Base-by-base conservation (phyloP, 2,329 filamentous ascomycete genomes). In the Fusarium sacchari region DNA sequence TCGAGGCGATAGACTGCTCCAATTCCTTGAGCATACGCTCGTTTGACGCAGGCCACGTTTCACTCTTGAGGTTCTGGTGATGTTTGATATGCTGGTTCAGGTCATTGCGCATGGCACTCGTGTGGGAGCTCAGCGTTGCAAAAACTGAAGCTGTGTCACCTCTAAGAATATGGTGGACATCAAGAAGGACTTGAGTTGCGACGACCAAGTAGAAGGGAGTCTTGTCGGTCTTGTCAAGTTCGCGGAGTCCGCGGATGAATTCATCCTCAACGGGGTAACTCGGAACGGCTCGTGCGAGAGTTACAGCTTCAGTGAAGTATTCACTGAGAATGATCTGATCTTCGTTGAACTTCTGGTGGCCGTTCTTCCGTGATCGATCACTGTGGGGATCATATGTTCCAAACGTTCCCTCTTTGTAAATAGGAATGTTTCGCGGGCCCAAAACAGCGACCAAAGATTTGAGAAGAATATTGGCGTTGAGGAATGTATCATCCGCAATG, bases 401-500 rank as follows among this genome's bases (percentile, higher is more conserved):
- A 24, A 43, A 24, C n/a, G 17, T 43, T 24, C 40, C n/a, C n/a
- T 43, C 15, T 15, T 43, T 43, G 12, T 43, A 43, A 7, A 24
- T 43, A 6, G n/a, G 40, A 8, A 43, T 24, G 18, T 24, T 43
- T 3, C 4, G 15, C 15, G n/a, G 40, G 7, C 14, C 15, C 7
- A 43, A n/a, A 24, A 18, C 6, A 24, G n/a, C 40, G 0, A 43
- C 40, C 1, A 24, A 7, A 1, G n/a, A 6, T 1, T 43, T 24
- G 15, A 43, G 15, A 24, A 43, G 15, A 17, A 43, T 43, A 5
- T 43, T 43, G 9, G n/a, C 40, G n/a, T 24, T 43, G 15, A 43
- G 40, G 40, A 43, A 43, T 24, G 40, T 43, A 17, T 24, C 40
- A 12, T 43, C 15, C n/a, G 40, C n/a, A 7, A 43, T 43, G 4